A percentile compares a stretch with the other conserved stretches of the same genome.
Conservation (phyloP, 345 rosid genomes). For the Psidium friedrichsthalianum region DNA sequence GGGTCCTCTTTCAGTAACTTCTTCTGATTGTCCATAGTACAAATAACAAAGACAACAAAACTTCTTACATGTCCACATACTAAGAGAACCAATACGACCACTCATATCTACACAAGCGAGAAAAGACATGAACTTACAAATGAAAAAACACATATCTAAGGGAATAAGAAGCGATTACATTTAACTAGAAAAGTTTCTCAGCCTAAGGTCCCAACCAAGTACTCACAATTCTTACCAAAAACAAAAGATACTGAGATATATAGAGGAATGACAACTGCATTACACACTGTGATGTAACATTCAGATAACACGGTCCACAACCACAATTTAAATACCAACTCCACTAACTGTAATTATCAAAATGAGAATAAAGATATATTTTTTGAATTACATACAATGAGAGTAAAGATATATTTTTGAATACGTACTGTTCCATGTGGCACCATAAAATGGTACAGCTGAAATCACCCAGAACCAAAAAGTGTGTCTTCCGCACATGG, state of each 20-base stretch:
- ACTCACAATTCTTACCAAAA: not conserved
- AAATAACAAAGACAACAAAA: not conserved
- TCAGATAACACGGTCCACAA: not conserved
- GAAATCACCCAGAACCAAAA: constrained; percentile 98
- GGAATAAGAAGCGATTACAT: not conserved
- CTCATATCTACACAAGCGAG: not conserved
- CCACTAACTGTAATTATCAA: not conserved
- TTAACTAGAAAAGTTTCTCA: not conserved
- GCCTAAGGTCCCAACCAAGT: not conserved
- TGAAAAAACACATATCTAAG: not conserved
- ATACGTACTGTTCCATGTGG: constrained; percentile 92
- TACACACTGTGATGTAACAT: not conserved
- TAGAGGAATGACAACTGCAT: not conserved
- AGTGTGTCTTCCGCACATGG: constrained; percentile 81
- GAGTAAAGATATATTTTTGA: not conserved
- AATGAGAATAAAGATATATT: not conserved
- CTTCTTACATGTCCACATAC: not conserved
- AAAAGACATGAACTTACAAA: not conserved
- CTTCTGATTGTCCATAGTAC: not conserved
- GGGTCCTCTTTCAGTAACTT: not conserved
- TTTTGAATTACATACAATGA: constrained; percentile 17
- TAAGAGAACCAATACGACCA: not conserved
- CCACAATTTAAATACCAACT: not conserved
- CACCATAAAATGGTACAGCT: constrained; percentile 86
- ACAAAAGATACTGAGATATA: no score